Conservation (phyloP, 1,284 basidiomycete species). For the Thecaphora thlaspeos region DNA sequence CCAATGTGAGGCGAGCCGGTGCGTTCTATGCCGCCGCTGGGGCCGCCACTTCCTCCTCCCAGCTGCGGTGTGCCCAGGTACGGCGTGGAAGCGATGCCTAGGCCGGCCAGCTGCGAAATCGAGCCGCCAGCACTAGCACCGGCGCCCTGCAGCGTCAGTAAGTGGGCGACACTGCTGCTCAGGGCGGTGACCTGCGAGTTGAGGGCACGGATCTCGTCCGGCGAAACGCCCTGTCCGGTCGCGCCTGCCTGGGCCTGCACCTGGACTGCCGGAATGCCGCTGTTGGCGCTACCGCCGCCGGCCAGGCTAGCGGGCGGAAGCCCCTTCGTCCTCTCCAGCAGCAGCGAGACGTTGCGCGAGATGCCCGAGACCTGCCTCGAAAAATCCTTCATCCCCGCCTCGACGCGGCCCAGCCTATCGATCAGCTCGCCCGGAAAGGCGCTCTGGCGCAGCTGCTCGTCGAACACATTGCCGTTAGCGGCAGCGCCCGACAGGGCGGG, state of each 20-base stretch:
- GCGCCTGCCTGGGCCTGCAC: neutral
- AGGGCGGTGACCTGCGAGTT: constrained; percentile 40
- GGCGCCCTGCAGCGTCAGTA: constrained; percentile 29
- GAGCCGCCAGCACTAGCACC: constrained; percentile 5
- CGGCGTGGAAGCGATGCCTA: constrained; percentile 16
- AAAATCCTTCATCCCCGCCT: constrained; percentile 70
- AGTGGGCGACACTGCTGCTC: constrained; percentile 40
- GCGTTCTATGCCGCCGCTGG: constrained; percentile 13
- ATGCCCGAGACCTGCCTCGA: constrained; percentile 72
- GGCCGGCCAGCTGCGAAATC: constrained; percentile 13
- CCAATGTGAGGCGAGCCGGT: constrained; percentile 28
- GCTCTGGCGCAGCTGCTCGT: constrained; percentile 15
- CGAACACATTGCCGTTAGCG: too few relatives aligned
- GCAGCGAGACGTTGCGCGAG: constrained; percentile 71
- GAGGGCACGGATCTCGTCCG: constrained; percentile 41
- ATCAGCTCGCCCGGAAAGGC: constrained; percentile 70
- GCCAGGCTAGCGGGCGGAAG: constrained; percentile 22
- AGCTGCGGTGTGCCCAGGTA: constrained; percentile 26
- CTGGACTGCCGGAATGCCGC: constrained; percentile 1
- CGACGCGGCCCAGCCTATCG: constrained; percentile 71
- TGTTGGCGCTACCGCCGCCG: constrained; percentile 6
- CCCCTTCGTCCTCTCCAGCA: constrained; percentile 65
- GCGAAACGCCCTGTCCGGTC: neutral
- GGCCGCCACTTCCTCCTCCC: constrained; percentile 9
- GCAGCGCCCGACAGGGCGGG: neutral